Percentiles rank a stretch among this genome's conserved stretches.
Conservation (phyloP, 1,284 basidiomycete species). For the Waitea zeae region DNA sequence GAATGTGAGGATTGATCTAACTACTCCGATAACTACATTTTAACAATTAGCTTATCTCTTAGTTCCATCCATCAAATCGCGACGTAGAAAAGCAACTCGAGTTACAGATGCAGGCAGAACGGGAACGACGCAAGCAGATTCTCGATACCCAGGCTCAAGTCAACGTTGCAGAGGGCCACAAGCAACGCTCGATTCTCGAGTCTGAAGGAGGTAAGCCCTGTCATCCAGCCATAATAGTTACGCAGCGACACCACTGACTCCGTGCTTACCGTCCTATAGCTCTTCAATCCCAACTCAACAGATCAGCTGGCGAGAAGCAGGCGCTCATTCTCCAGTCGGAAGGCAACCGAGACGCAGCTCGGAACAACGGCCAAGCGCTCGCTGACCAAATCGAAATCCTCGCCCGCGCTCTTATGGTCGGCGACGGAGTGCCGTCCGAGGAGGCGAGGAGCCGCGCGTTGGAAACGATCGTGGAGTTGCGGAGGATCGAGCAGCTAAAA, state of each 20-base stretch:
- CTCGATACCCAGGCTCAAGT: constrained; percentile 37
- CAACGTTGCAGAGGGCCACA: constrained; percentile 35
- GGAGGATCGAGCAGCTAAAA: constrained; percentile 27
- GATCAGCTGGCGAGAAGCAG: constrained; percentile 18
- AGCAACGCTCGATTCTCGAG: constrained; percentile 32
- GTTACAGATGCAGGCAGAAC: constrained; percentile 36
- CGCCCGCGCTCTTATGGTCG: constrained; percentile 9
- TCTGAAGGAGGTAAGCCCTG: constrained; percentile 17
- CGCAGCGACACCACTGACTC: constrained; percentile 21
- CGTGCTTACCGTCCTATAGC: constrained; percentile 4
- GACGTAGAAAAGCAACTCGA: constrained; percentile 35
- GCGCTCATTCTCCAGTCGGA: constrained; percentile 14
- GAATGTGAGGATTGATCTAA: constrained; percentile 9
- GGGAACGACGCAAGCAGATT: constrained; percentile 32
- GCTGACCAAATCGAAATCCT: constrained; percentile 21
- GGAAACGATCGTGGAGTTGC: constrained; percentile 23
- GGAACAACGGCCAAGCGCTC: constrained; percentile 29
- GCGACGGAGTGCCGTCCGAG: constrained; percentile 6
- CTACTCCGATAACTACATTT: neutral
- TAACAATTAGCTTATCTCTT: neutral
- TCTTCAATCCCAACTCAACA: constrained; percentile 11
- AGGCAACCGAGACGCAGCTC: constrained; percentile 21
- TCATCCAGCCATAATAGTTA: no score
- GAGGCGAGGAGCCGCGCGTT: constrained; percentile 21
- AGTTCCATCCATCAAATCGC: constrained; percentile 30